Conservation (phyloP, 1,284 basidiomycete species). For the Malassezia furfur region DNA sequence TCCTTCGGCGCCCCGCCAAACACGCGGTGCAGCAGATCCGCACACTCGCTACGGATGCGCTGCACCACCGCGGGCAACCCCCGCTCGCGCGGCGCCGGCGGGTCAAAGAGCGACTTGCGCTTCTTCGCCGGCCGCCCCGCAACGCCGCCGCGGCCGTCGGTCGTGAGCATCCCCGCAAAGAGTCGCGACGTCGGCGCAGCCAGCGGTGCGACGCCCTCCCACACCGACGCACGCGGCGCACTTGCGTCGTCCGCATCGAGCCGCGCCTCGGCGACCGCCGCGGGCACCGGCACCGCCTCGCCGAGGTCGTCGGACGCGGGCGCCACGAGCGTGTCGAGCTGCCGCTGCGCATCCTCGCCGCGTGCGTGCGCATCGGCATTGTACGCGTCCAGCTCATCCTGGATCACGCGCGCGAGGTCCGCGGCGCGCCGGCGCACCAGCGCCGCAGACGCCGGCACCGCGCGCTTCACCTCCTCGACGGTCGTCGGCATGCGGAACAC, state of each 20-base stretch:
- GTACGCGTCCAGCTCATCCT: constrained; percentile 24
- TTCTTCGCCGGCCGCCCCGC: background rate
- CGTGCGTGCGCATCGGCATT: background rate
- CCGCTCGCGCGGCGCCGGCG: background rate
- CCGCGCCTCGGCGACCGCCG: background rate
- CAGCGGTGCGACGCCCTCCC: background rate
- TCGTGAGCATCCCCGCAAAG: constrained; percentile 3
- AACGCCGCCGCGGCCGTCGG: background rate
- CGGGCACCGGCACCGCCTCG: background rate
- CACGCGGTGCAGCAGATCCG: background rate
- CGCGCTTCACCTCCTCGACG: constrained; percentile 21
- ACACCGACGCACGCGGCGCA: background rate
- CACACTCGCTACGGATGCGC: constrained; percentile 11
- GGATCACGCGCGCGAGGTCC: constrained; percentile 29
- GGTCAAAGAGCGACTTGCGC: constrained; percentile 14
- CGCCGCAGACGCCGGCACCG: constrained; percentile 22
- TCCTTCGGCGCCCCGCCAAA: constrained; percentile 2
- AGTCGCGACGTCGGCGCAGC: constrained; percentile 1
- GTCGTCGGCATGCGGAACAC: constrained; percentile 32
- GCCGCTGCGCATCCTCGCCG: background rate
- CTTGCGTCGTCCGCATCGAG: background rate
- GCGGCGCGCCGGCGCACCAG: constrained; percentile 24
- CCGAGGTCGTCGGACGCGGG: constrained; percentile 7
- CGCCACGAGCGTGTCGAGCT: background rate
- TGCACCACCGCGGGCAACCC: background rate